Evolutionary conservation across 495 filamentous ascomycete species (phyloP), one percentile per base, ranked within the genome.

Genomic region (Aspergillus heteromorphus): DNA sequence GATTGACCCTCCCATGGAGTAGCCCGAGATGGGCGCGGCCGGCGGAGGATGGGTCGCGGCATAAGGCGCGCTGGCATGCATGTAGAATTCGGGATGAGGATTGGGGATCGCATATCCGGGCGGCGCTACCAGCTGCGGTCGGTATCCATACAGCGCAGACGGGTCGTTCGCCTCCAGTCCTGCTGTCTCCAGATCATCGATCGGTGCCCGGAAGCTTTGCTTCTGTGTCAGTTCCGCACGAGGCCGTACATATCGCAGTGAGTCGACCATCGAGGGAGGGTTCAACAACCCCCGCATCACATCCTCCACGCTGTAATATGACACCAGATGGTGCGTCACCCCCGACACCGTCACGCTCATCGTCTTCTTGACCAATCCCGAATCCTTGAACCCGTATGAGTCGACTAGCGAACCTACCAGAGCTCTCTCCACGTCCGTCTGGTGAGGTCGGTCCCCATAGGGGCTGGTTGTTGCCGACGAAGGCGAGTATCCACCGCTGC

Each of bases 281-380:
- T 69, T 76, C n/a, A 95, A 72, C 18, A 59, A 69, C 13, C 78
- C 73, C 53, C 75, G 78, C 58, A 86, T 77, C 40, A 91, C 85
- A 62, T 95, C 90, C 2, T 86, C 81, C 20, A 91, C 75, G 34
- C 74, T 87, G 73, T 96, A 97, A 66, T 96, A 97, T 0, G 87
- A 92, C 38, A 95, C 89, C 47, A 97, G 71, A 59, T 95, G 89
- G 65, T 92, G 91, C 4, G 79, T 81, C 5, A 88, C 72, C 7
- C 83, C 83, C 16, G 82, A 70, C 42, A 88, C 79, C 2, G 78
- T 84, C 21, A 96, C 80, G 52, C 84, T 90, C 65, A 96, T 88
- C 0, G 91, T 96, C 77, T 95, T 96, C 74, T 97, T 97, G 23
- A 96, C 82, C 52, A 96, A 68, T 0, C 91, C 91, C 2, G 84